These are phyloP conservation scores for Fusarium sulawesiense DNA, from an alignment of 2,329 filamentous ascomycete species.

Conservation along the genomic window DNA sequence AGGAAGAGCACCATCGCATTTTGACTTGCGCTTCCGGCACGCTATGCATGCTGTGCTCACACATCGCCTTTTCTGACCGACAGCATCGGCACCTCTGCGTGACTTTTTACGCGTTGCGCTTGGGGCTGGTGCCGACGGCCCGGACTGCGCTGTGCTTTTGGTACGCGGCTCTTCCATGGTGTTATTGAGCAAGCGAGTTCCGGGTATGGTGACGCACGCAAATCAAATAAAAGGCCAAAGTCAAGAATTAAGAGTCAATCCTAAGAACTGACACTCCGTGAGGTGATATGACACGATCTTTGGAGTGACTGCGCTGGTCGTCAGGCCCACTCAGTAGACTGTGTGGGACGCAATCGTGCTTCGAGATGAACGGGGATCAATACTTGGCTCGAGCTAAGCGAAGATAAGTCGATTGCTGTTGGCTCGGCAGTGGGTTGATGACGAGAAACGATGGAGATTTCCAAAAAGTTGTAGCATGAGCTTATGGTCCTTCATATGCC, in stretches of 20 bases:
- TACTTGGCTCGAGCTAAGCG: constrained; percentile 24
- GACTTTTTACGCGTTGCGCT: constrained; percentile 58
- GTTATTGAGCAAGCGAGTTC: constrained; percentile 10
- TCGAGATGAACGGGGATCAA: constrained; percentile 25
- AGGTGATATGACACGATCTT: constrained; percentile 30
- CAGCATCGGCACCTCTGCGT: constrained; percentile 60
- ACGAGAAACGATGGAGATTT: not conserved
- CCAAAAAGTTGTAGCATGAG: not conserved
- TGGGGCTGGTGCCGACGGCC: constrained; percentile 22
- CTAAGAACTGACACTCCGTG: not conserved
- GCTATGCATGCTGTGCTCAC: constrained; percentile 88
- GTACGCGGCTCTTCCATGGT: constrained; percentile 39
- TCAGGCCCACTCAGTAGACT: constrained; percentile 24
- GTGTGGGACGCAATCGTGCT: constrained; percentile 28
- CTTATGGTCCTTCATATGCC: constrained; percentile 14
- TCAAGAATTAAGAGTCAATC: not conserved
- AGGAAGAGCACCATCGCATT: constrained; percentile 91
- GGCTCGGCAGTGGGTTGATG: constrained; percentile 5
- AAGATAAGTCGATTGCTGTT: constrained; percentile 25
- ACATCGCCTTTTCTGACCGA: constrained; percentile 76
- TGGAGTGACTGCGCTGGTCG: constrained; percentile 5
- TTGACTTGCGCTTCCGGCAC: constrained; percentile 82
- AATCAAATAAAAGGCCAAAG: constrained; percentile 4
- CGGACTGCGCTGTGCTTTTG: constrained; percentile 19
- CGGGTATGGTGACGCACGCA: not conserved